Percentiles rank a stretch among this genome's conserved stretches.
Evolutionary conservation across 2,329 filamentous ascomycete species (phyloP).

Genomic region (Whalleya microplaca): DNA sequence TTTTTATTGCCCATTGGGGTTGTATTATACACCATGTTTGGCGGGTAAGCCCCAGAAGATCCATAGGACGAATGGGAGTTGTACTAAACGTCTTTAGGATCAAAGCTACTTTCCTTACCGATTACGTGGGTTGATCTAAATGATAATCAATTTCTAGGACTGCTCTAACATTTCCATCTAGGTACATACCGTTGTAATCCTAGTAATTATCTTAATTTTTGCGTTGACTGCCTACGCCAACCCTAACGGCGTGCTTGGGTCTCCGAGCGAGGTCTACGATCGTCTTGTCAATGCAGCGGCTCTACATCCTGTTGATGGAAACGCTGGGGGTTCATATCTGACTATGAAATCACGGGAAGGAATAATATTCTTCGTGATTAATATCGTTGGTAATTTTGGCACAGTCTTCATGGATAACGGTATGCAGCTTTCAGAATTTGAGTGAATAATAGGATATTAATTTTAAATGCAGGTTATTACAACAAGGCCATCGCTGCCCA

Average conservation of each 20-base stretch:
- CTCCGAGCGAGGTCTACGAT: constrained; percentile 78
- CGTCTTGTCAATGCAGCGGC: constrained; percentile 70
- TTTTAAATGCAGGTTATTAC: constrained; percentile 63
- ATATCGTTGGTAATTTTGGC: constrained; percentile 82
- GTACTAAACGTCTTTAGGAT: background rate
- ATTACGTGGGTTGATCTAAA: background rate
- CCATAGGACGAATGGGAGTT: background rate
- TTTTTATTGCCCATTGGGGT: constrained; percentile 83
- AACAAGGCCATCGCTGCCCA: constrained; percentile 92
- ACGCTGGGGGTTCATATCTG: constrained; percentile 79
- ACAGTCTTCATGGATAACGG: constrained; percentile 84
- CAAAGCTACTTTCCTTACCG: background rate
- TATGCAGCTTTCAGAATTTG: background rate
- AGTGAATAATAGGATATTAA: background rate
- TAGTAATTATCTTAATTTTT: constrained; percentile 86
- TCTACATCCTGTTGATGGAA: constrained; percentile 76
- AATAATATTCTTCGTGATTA: constrained; percentile 89
- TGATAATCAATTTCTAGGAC: background rate
- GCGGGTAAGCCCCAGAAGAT: constrained; percentile 13
- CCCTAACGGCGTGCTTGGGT: constrained; percentile 67
- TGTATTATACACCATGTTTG: constrained; percentile 70
- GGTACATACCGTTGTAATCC: constrained; percentile 81
- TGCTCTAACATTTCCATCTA: constrained; percentile 46
- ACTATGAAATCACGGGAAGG: constrained; percentile 85
- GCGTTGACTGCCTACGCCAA: constrained; percentile 81